These are phyloP conservation scores for Kalmanozyma brasiliensis DNA, from an alignment of 1,284 basidiomycete genomes.

Conservation along the genomic window DNA sequence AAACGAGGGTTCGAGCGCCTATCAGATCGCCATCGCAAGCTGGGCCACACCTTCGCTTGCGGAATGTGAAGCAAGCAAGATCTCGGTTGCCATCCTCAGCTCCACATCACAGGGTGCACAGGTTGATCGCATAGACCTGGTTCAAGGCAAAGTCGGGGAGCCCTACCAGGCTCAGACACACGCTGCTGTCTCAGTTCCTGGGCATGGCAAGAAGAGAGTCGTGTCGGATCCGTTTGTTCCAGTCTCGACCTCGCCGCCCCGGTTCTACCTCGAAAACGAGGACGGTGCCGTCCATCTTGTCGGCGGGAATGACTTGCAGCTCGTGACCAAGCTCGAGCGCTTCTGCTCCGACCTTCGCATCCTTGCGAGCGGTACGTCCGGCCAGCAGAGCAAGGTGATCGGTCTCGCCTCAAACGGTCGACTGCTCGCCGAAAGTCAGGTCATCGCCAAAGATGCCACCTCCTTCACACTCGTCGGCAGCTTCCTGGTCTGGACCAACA, in stretches of 20 bases:
- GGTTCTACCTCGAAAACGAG: conserved; percentile 38
- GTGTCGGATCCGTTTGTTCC: conserved; percentile 40
- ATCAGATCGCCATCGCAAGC: conserved; percentile 44
- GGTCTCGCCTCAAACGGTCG: conserved; percentile 78
- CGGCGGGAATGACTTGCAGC: conserved; percentile 1
- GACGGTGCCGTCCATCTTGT: conserved; percentile 29
- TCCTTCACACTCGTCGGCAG: conserved; percentile 84
- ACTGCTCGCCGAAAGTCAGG: conserved; percentile 72
- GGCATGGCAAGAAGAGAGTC: conserved; percentile 21
- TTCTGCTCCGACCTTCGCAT: conserved; percentile 41
- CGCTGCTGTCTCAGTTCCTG: neutral
- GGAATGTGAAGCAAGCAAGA: conserved; percentile 12
- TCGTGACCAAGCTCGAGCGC: conserved; percentile 29
- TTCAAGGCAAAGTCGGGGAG: conserved; percentile 5
- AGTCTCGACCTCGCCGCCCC: conserved; percentile 5
- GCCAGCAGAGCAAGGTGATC: conserved; percentile 65
- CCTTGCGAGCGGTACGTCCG: conserved; percentile 16
- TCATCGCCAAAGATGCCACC: conserved; percentile 75
- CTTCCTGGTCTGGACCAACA: conserved; percentile 88
- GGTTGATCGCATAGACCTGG: conserved; percentile 15
- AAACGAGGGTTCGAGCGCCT: neutral
- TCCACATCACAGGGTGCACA: conserved; percentile 10
- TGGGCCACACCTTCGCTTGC: conserved; percentile 16
- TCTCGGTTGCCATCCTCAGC: conserved; percentile 42
- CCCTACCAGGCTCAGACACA: conserved; percentile 2